These are phyloP conservation scores for Phytophthora macrochlamydospora DNA, from an alignment of 352 stramenopile genomes.

Conservation along the genomic window DNA sequence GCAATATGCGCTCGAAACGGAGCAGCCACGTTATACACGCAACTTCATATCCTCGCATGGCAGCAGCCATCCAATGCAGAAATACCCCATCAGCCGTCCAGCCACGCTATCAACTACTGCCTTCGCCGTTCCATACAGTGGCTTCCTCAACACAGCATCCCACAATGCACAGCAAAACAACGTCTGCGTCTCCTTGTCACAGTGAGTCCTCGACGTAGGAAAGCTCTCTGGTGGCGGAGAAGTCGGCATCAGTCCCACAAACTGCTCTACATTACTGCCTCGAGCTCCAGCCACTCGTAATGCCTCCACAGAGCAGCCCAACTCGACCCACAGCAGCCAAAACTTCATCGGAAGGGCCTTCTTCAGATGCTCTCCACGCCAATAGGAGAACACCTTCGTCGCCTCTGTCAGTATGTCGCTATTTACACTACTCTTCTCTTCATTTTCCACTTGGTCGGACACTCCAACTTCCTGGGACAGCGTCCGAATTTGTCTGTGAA, in stretches of 20 bases:
- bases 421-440: too few species aligned
- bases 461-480: too few species aligned
- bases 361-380: too few species aligned
- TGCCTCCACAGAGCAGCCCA: too few species aligned
- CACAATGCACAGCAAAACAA: constrained; percentile 28
- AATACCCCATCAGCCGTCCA: constrained; percentile 24
- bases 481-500: too few species aligned
- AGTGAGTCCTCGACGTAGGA: constrained; percentile 10
- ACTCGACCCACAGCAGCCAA: too few species aligned
- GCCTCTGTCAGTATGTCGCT: too few species aligned
- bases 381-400: too few species aligned
- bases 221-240: constrained; percentile 13
- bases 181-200: constrained; percentile 26
- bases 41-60: constrained; percentile 42
- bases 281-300: constrained; percentile 1
- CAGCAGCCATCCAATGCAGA: constrained; percentile 32
- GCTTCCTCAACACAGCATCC: constrained; percentile 25
- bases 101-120: not conserved
- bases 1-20: constrained; percentile 24
- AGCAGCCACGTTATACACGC: constrained; percentile 41
- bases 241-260: constrained; percentile 6
- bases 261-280: constrained; percentile 1
- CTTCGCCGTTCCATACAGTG: constrained; percentile 14
- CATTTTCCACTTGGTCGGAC: too few species aligned
- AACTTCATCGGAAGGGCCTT: too few species aligned